A percentile compares a stretch with the other conserved stretches of the same genome.
Conservation (phyloP, 176 grass and related monocot species). For the Chrysopogon serrulatus region DNA sequence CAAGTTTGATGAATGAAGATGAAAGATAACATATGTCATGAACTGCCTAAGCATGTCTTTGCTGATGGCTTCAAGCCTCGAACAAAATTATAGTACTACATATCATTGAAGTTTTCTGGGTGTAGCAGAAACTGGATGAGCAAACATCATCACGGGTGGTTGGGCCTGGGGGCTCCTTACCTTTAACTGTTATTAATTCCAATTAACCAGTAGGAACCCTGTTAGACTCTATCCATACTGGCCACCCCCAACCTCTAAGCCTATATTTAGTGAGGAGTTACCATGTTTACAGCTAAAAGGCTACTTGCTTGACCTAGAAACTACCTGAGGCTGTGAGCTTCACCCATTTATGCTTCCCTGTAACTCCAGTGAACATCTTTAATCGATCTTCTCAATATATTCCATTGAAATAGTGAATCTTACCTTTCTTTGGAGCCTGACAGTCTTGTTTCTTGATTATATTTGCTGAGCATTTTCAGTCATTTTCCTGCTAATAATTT, state of each 20-base stretch:
- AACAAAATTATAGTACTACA: neutral
- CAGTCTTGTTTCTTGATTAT: neutral
- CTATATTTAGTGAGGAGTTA: neutral
- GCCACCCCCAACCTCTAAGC: neutral
- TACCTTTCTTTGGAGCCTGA: neutral
- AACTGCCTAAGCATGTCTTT: neutral
- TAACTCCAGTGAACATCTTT: neutral
- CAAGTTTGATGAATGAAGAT: neutral
- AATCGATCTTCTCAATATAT: neutral
- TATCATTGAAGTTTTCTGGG: neutral
- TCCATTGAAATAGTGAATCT: neutral
- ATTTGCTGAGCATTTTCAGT: neutral
- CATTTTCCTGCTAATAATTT: neutral
- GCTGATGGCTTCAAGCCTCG: neutral
- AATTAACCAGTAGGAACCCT: neutral
- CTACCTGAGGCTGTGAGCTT: neutral
- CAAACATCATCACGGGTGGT: neutral
- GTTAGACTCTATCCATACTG: neutral
- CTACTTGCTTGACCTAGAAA: neutral
- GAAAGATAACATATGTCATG: neutral
- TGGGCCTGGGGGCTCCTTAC: neutral
- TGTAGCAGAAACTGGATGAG: neutral
- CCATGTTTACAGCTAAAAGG: neutral
- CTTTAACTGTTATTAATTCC: neutral
- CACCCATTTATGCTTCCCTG: neutral